Conservation (phyloP, 2,329 filamentous ascomycete genomes). For the Phaeoacremonium minimum region DNA sequence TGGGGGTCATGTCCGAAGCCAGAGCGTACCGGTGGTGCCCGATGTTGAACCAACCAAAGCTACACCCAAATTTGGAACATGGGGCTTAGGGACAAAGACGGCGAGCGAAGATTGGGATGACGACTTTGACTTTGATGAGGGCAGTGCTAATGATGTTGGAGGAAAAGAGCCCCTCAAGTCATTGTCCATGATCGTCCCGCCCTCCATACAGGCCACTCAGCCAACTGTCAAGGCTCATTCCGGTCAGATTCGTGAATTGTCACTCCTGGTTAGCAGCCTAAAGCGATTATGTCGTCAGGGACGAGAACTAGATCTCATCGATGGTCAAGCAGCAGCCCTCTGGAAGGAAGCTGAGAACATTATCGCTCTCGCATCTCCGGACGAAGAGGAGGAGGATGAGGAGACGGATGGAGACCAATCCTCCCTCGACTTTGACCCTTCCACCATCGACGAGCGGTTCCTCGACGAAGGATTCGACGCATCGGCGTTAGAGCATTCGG, state of each 20-base stretch:
- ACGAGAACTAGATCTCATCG: conserved; percentile 59
- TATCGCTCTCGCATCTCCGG: conserved; percentile 74
- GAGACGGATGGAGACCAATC: conserved; percentile 22
- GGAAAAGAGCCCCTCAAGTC: conserved; percentile 29
- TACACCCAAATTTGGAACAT: conserved; percentile 71
- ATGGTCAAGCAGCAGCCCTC: conserved; percentile 53
- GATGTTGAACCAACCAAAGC: conserved; percentile 55
- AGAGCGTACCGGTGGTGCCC: conserved; percentile 72
- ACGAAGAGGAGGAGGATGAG: conserved; percentile 50
- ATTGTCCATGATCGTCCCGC: conserved; percentile 66
- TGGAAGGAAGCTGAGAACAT: conserved; percentile 86
- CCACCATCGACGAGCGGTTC: conserved; percentile 37
- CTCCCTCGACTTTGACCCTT: conserved; percentile 33
- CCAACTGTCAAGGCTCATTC: conserved; percentile 80
- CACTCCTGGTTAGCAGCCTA: conserved; percentile 75
- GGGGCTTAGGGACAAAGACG: conserved; percentile 74
- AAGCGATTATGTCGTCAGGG: conserved; percentile 73
- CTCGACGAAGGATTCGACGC: conserved; percentile 44
- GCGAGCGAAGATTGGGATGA: conserved; percentile 87
- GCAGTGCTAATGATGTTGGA: conserved; percentile 27
- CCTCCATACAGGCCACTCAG: conserved; percentile 76
- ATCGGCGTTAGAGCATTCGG: conserved; percentile 34
- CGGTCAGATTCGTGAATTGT: conserved; percentile 77
- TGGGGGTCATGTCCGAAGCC: conserved; percentile 70
- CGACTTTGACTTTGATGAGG: conserved; percentile 71